These are phyloP conservation scores for Verticillium albo-atrum DNA, from an alignment of 2,329 filamentous ascomycete genomes.

Conservation along the genomic window DNA sequence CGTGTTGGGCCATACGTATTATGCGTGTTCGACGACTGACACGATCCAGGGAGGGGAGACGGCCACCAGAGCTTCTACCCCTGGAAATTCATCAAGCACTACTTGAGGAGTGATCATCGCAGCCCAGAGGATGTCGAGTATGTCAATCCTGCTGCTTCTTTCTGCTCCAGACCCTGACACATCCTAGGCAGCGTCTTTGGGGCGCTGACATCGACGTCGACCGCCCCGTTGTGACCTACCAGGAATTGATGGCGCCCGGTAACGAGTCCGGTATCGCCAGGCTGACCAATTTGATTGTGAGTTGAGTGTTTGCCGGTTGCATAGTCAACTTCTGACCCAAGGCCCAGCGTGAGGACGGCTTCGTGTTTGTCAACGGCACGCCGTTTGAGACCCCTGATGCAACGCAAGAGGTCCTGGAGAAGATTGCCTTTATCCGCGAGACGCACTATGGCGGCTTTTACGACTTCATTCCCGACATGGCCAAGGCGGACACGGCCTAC, in stretches of 20 bases:
- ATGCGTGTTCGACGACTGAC: neutral
- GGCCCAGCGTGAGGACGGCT: slow-evolving; percentile 64
- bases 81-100: slow-evolving; percentile 55
- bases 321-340: slow-evolving; percentile 7
- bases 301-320: slow-evolving; percentile 10
- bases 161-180: slow-evolving; percentile 1
- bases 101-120: slow-evolving; percentile 30
- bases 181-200: slow-evolving; percentile 20
- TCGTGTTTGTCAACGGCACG: slow-evolving; percentile 70
- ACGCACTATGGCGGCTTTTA: slow-evolving; percentile 83
- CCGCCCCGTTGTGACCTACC: slow-evolving; percentile 57
- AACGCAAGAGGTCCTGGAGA: slow-evolving; percentile 70
- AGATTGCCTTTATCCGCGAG: slow-evolving; percentile 79
- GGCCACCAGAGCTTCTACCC: slow-evolving; percentile 65
- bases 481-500: slow-evolving; percentile 87
- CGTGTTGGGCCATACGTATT: neutral
- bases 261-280: slow-evolving; percentile 51
- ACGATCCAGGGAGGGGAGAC: slow-evolving; percentile 57
- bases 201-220: slow-evolving; percentile 28
- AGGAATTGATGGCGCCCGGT: slow-evolving; percentile 50
- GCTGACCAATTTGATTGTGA: slow-evolving; percentile 62
- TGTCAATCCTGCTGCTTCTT: slow-evolving; percentile 3
- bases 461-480: slow-evolving; percentile 86
- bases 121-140: slow-evolving; percentile 27
- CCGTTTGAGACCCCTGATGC: slow-evolving; percentile 61